Percentiles rank a stretch among this genome's conserved stretches.
These are phyloP conservation scores for Conringia planisiliqua DNA, from an alignment of 345 rosid genomes.

Conservation along the genomic window DNA sequence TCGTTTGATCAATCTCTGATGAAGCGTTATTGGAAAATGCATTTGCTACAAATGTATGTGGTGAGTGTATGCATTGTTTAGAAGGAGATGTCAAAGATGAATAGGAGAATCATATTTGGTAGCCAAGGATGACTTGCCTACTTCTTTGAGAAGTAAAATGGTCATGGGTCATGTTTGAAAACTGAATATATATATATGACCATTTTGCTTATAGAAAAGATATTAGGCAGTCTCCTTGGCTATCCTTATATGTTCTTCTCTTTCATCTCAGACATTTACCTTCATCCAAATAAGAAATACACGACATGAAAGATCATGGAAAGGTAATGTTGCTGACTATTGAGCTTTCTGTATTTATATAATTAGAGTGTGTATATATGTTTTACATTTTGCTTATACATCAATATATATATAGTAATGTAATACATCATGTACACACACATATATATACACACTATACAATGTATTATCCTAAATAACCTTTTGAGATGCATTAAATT, in stretches of 20 bases:
- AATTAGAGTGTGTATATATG: not conserved
- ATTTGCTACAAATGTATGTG: not conserved
- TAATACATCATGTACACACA: not conserved
- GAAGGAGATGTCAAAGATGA: constrained; percentile 28
- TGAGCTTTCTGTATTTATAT: too few species aligned
- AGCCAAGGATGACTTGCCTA: constrained; percentile 38
- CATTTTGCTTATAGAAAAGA: constrained; percentile 10
- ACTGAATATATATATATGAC: not conserved
- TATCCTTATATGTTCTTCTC: constrained; percentile 31
- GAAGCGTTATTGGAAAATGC: not conserved
- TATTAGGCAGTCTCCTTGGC: constrained; percentile 33
- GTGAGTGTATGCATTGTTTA: not conserved
- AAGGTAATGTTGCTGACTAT: constrained; percentile 1
- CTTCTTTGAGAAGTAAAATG: constrained; percentile 11
- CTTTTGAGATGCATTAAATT: not conserved
- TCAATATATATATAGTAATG: not conserved
- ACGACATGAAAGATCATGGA: not conserved
- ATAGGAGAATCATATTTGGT: constrained; percentile 27
- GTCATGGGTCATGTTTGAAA: not conserved
- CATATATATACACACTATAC: not conserved
- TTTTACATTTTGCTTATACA: not conserved
- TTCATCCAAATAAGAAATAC: not conserved
- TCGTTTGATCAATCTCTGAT: not conserved
- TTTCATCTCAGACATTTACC: constrained; percentile 25
- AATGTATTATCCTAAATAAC: not conserved